Conservation (phyloP, 176 grass and related monocot genomes). For the Chrysopogon serrulatus region DNA sequence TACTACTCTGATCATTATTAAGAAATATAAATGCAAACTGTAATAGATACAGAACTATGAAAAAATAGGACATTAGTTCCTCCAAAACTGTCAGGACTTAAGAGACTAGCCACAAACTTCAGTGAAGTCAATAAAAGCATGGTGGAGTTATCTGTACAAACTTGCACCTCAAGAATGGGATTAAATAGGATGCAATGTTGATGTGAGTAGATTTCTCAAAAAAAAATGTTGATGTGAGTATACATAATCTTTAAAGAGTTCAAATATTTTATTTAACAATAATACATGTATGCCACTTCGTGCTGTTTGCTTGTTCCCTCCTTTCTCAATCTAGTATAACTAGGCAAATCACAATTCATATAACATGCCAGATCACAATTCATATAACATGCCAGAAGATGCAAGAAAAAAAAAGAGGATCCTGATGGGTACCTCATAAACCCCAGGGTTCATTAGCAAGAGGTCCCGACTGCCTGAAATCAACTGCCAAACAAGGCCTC, state of each 20-base stretch:
- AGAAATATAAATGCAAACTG: not conserved
- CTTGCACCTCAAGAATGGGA: not conserved
- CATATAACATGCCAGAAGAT: not conserved
- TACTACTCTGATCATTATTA: not conserved
- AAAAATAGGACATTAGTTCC: not conserved
- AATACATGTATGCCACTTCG: not conserved
- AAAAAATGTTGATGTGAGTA: not conserved
- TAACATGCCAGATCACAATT: not conserved
- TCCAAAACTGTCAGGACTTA: not conserved
- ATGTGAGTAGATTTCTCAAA: not conserved
- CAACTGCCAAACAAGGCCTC: constrained; percentile 96
- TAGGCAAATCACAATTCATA: not conserved
- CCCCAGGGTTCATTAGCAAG: constrained; percentile 79
- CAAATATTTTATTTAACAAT: not conserved
- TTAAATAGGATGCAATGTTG: not conserved
- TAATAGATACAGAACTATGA: not conserved
- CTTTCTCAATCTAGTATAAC: not conserved
- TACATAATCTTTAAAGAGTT: not conserved
- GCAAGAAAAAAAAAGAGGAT: not conserved
- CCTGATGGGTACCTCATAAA: constrained; percentile 74
- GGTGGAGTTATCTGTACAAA: not conserved
- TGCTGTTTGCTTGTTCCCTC: not conserved
- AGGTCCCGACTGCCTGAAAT: constrained; percentile 97
- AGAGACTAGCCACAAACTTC: not conserved
- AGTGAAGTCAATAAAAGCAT: not conserved